Evolutionary conservation across 2,329 filamentous ascomycete species (phyloP).

Genomic region (Colletotrichum incanum): DNA sequence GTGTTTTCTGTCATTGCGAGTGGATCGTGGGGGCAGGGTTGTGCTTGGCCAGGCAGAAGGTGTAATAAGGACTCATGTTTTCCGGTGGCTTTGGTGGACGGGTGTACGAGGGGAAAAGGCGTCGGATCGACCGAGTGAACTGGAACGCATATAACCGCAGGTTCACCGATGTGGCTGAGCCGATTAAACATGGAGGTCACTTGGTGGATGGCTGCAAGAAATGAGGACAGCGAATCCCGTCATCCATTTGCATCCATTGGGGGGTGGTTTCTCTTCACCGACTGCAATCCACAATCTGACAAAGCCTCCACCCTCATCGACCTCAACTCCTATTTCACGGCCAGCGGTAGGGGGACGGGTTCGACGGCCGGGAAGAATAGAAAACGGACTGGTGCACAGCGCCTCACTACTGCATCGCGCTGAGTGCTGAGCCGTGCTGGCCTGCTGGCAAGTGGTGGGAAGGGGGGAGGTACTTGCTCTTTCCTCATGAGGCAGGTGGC

Average conservation of each 20-base stretch:
- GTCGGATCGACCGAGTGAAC: background rate
- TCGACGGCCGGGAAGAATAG: background rate
- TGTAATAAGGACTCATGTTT: conserved; percentile 1
- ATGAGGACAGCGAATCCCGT: background rate
- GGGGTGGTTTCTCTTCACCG: background rate
- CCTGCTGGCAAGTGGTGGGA: background rate
- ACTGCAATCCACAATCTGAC: background rate
- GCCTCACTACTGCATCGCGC: too few relatives aligned
- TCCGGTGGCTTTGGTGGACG: conserved; percentile 11
- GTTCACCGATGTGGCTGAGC: background rate
- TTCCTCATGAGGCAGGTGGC: conserved; percentile 20
- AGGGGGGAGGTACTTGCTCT: background rate
- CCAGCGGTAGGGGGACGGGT: background rate
- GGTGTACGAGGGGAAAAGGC: conserved; percentile 5
- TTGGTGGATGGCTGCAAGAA: background rate
- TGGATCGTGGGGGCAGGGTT: conserved; percentile 17
- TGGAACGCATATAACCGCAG: background rate
- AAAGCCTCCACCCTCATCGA: background rate
- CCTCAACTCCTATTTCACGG: background rate
- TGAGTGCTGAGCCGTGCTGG: background rate
- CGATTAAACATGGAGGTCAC: too few relatives aligned
- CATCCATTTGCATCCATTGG: background rate
- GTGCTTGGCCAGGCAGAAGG: conserved; percentile 4
- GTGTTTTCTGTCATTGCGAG: conserved; percentile 8
- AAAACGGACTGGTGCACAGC: background rate